Evolutionary conservation across 805 yeast genomes (phyloP), one percentile per base, ranked within the genome.

Genomic region (Candida gorgasii): DNA sequence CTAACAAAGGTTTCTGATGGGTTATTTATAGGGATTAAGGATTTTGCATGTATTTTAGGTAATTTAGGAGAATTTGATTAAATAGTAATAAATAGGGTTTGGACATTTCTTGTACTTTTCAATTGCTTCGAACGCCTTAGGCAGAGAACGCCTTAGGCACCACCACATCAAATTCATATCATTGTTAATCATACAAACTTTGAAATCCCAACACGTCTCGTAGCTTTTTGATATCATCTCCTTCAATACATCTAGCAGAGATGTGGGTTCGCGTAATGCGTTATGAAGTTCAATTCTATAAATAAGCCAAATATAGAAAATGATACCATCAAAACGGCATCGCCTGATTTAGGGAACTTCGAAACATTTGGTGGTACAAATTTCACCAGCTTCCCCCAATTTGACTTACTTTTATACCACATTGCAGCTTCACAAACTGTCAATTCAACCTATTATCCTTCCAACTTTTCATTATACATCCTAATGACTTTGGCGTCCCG

Each of bases 21-120:
- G 1, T 45, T 65, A 8, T 53, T 51, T 30, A 58, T 70, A 7
- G 43, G 51, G 4, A 59, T 70, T 41, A 68, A 67, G 45, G 75
- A 67, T 42, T 70, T 70, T 54, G 75, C 72, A 1, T 71, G 65
- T 43, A 64, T 70, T 6, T 42, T 70, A 29, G 75, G 75, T 1
- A 58, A 55, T 17, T 44, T 70, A 9, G 75, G 74, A 5, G 73
- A 69, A 42, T 54, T 59, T 8, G 69, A 63, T 38, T 57, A 39
- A 37, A 19, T 16, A 7, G 12, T 5, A n/a, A 34, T 20, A 20
- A 7, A 22, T 22, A 22, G 24, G 24, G 9, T 7, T 22, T n/a
- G n/a, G n/a, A n/a, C n/a, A 15, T n/a, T 15, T n/a, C 13, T n/a
- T 27, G 15, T 27, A 8, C 13, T 27, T 12, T 27, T n/a, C 31